A percentile compares a stretch with the other conserved stretches of the same genome.
Conservation (phyloP, 78 protist genomes). For the Polysphondylium violaceum region DNA sequence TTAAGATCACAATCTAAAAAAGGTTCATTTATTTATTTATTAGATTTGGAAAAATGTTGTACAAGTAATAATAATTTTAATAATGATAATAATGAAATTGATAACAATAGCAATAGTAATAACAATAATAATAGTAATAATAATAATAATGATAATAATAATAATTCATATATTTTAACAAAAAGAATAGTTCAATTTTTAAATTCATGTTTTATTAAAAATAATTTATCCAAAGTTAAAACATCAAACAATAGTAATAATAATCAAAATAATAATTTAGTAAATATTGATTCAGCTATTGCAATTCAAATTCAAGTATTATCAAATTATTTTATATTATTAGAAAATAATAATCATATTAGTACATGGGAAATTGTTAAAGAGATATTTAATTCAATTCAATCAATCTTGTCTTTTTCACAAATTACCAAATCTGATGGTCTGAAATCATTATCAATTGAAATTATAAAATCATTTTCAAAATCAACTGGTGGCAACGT, state of each 20-base stretch:
- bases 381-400: not conserved
- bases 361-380: conserved; percentile 15
- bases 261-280: not conserved
- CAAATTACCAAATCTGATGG: not conserved
- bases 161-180: too few relatives aligned
- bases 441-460: not conserved
- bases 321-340: conserved; percentile 23
- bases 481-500: not conserved
- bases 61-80: too few relatives aligned
- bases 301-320: conserved; percentile 31
- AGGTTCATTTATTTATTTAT: conserved; percentile 10
- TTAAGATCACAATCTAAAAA: not conserved
- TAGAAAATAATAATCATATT: conserved; percentile 17
- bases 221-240: too few relatives aligned
- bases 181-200: too few relatives aligned
- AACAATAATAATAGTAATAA: too few relatives aligned
- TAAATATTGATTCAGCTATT: conserved; percentile 17
- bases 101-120: too few relatives aligned
- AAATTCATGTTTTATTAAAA: too few relatives aligned
- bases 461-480: conserved; percentile 8
- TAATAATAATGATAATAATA: too few relatives aligned
- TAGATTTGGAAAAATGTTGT: conserved; percentile 16
- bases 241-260: too few relatives aligned
- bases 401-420: not conserved
- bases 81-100: too few relatives aligned